Percentiles rank a stretch among this genome's conserved stretches.
Conservation (phyloP, 225 moss, liverwort and hornwort species). For the Sphagnum tenellum region DNA sequence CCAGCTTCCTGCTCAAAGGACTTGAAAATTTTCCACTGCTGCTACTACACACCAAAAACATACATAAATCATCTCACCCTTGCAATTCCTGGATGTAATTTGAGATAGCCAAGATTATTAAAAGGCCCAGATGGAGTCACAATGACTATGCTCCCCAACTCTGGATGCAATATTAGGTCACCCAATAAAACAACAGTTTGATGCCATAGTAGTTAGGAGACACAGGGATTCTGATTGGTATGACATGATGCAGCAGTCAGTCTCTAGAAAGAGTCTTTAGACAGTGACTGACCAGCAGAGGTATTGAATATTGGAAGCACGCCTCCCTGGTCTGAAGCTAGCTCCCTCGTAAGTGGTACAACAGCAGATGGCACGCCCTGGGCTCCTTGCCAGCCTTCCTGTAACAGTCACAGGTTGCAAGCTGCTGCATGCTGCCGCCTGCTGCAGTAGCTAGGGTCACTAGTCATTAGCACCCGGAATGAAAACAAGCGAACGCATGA, state of each 20-base stretch:
- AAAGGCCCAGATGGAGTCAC: neutral
- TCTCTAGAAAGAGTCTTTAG: neutral
- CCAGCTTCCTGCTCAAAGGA: slow-evolving; percentile 22
- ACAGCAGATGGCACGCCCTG: slow-evolving; percentile 16
- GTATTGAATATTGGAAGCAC: slow-evolving; percentile 24
- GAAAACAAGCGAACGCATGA: too few species aligned
- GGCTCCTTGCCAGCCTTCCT: slow-evolving; percentile 14
- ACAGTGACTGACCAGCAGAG: slow-evolving; percentile 27
- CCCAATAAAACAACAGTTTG: neutral
- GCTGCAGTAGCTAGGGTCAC: too few species aligned
- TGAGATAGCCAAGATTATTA: neutral
- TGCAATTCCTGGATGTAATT: neutral
- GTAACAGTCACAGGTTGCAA: slow-evolving; percentile 22
- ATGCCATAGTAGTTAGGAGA: too few species aligned
- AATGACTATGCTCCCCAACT: neutral
- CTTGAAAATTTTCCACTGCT: slow-evolving; percentile 28
- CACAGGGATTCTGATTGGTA: neutral
- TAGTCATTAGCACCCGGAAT: too few species aligned
- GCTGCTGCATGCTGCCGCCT: slow-evolving; percentile 31
- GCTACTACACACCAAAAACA: slow-evolving; percentile 3
- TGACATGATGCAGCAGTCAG: slow-evolving; percentile 1
- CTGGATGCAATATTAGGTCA: neutral
- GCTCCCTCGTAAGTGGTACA: slow-evolving; percentile 22
- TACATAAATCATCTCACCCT: neutral
- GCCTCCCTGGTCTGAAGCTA: slow-evolving; percentile 21